Base-by-base conservation (phyloP, 1,284 basidiomycete species). In the Exobasidium cylindrosporum region DNA sequence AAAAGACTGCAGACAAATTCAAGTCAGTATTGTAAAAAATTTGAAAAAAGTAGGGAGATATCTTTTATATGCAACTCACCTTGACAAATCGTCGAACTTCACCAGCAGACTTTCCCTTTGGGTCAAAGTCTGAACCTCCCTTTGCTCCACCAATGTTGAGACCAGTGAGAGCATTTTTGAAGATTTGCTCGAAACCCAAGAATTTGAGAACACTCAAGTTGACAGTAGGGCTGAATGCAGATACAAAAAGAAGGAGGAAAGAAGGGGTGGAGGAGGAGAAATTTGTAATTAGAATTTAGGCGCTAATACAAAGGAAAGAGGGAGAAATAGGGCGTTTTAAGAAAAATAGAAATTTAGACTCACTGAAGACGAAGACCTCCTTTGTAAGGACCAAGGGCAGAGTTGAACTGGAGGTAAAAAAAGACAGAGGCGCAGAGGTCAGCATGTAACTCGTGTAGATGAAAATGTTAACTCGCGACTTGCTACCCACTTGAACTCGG, bases 121-220 rank as follows among this genome's bases (percentile, higher is more conserved):
- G 88, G 83, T 89, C 87, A 73, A 89, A 90, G 82, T 89, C 88
- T 57, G 84, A 84, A 26, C 86, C 74, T 63, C 78, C 79, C 71
- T 82, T 82, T 69, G 83, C 84, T 76, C 88, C 89, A 71, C 89
- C 89, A 86, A 90, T 89, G 81, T 83, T 85, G 65, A 90, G 83
- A 54, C 88, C 88, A 29, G 89, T 90, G 31, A 91, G 84, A 43
- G 89, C 89, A 81, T 91, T 91, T 83, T 90, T 90, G 86, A 90
- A 90, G 72, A 86, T 88, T 81, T 87, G 86, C 82, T 91, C 89
- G 80, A 90, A 89, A 59, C 88, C 89, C 69, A 90, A 85, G 87
- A 91, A 91, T 81, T 90, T 90, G 81, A 91, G 85, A 81, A 91
- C 89, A 69, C 87, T 89, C 46, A 91, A 85, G 83, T 90, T 90